Base-by-base conservation (phyloP, 1,139 yeast species). In the Geotrichum phurueaensis region DNA sequence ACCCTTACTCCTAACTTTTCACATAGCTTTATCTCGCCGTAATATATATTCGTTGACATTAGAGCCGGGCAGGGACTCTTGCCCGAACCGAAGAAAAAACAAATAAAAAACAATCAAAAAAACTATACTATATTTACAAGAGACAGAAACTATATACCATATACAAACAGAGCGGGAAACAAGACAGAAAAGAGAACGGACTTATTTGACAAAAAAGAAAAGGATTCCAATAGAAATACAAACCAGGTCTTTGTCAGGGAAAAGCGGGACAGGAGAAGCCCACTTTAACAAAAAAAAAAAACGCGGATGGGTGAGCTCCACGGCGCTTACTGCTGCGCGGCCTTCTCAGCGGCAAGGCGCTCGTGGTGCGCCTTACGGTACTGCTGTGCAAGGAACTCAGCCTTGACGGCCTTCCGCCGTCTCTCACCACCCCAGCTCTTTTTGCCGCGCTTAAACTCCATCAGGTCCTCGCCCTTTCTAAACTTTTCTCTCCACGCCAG, bases 401-500 rank as follows among this genome's bases (percentile, higher is more conserved):
- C 96, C 62, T 81, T 75, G 58, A 82, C 84, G 53, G 87, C 85
- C 70, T 81, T 83, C 63, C 87, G 81, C 68, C 86, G 87, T 73
- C 97, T 83, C 75, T 91, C 97, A 71, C 97, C 97, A 49, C 97
- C 97, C 82, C 85, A 85, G 29, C 78, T 73, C 81, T 91, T 92
- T 76, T 78, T 82, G 18, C 95, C 91, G 66, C 79, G 74, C 68
- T 81, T 82, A 67, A 84, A 81, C 70, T 84, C 89, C 65, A 77
- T 70, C 62, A 87, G 77, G 22, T 82, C 81, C 64, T 81, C 82
- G 62, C 87, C 85, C 67, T 83, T 80, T 71, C 84, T 82, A 66
- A 75, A 80, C 62, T 73, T 74, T 61, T 81, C 79, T 53, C 75
- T 68, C 81, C 81, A 79, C 25, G 69, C 69, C 47, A 80, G 67